Conservation (phyloP, 2,329 filamentous ascomycete species). For the Xylaria sp. region DNA sequence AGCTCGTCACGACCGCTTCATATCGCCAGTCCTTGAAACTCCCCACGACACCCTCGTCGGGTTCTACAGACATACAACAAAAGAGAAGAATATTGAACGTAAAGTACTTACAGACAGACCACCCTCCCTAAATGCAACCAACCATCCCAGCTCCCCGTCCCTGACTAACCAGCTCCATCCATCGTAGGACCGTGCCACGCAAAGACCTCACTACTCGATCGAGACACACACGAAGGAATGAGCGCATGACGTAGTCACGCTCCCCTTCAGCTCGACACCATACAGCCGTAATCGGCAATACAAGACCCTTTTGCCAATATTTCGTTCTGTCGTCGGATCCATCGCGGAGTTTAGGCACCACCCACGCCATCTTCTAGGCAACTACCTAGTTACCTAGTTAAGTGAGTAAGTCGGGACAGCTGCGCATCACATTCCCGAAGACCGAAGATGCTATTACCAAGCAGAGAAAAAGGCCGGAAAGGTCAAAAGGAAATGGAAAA, state of each 20-base stretch:
- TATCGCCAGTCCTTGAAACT: not conserved
- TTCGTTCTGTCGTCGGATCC: not conserved
- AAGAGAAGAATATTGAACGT: too few relatives aligned
- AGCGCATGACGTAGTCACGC: not conserved
- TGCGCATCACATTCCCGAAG: too few relatives aligned
- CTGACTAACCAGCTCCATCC: not conserved
- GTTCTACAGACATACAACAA: not conserved
- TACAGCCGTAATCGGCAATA: too few relatives aligned
- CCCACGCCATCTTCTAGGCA: not conserved
- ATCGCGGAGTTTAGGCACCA: not conserved
- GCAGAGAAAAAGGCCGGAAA: not conserved
- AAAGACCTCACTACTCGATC: not conserved
- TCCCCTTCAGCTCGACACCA: too few relatives aligned
- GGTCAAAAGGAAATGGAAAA: not conserved
- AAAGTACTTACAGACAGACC: too few relatives aligned
- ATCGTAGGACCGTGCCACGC: not conserved
- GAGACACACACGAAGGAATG: not conserved
- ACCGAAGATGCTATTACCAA: not conserved
- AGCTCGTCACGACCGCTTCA: too few relatives aligned
- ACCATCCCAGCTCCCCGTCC: not conserved
- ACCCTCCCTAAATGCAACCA: conserved; percentile 2
- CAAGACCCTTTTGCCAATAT: not conserved
- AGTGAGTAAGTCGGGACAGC: too few relatives aligned
- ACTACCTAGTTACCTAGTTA: not conserved
- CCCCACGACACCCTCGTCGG: not conserved